These are phyloP conservation scores for Alternaria sp. DNA, from an alignment of 2,329 filamentous ascomycete species.

Conservation along the genomic window DNA sequence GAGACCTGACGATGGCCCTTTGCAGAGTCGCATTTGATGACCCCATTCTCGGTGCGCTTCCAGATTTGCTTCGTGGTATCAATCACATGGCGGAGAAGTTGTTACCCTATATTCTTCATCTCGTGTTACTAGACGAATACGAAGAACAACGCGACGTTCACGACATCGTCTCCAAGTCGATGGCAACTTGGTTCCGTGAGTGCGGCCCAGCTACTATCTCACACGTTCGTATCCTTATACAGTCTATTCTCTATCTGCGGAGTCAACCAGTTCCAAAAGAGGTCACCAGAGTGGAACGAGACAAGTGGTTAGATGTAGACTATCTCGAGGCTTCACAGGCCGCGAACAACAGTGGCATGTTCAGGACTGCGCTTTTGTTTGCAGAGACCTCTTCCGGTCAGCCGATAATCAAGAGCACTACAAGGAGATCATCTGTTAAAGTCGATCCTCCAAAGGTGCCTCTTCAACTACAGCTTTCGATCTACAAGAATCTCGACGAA, in stretches of 20 bases:
- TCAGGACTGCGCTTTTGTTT: slow-evolving; percentile 84
- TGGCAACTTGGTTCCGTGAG: slow-evolving; percentile 69
- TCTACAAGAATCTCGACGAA: slow-evolving; percentile 94
- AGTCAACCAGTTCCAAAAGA: slow-evolving; percentile 80
- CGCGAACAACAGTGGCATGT: slow-evolving; percentile 81
- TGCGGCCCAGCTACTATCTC: slow-evolving; percentile 59
- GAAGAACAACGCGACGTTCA: slow-evolving; percentile 68
- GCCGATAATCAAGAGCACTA: slow-evolving; percentile 54
- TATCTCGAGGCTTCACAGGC: slow-evolving; percentile 73
- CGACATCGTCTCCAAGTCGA: slow-evolving; percentile 66
- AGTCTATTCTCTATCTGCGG: slow-evolving; percentile 85
- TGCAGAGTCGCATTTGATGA: slow-evolving; percentile 62
- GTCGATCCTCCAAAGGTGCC: slow-evolving; percentile 59
- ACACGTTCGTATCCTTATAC: slow-evolving; percentile 77
- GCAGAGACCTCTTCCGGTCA: slow-evolving; percentile 75
- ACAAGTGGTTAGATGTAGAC: slow-evolving; percentile 87
- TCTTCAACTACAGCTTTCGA: slow-evolving; percentile 74
- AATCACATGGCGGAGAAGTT: slow-evolving; percentile 75
- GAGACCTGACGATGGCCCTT: slow-evolving; percentile 68
- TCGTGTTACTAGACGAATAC: slow-evolving; percentile 76
- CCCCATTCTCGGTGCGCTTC: slow-evolving; percentile 73
- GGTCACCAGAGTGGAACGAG: slow-evolving; percentile 77
- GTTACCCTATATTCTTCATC: slow-evolving; percentile 85
- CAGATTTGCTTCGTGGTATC: slow-evolving; percentile 70
- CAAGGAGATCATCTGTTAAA: slow-evolving; percentile 69